Percentiles rank a stretch among this genome's conserved stretches.
These are phyloP conservation scores for Penicillium robsamsonii DNA, from an alignment of 495 filamentous ascomycete species.

Conservation along the genomic window DNA sequence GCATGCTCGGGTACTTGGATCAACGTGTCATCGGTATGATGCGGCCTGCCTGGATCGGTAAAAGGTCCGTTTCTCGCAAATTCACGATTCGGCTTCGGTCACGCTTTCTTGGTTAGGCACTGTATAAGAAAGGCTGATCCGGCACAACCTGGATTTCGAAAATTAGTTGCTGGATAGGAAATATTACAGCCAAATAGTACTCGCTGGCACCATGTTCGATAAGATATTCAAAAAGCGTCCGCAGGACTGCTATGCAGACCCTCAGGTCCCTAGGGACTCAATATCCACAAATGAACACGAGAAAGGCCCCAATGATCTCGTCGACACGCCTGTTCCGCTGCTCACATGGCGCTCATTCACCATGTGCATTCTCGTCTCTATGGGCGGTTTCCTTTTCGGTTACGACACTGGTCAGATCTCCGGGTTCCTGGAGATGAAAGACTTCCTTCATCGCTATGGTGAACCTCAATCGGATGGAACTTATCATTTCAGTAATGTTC, in stretches of 20 bases:
- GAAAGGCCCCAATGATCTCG: conserved; percentile 21
- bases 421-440: conserved; percentile 56
- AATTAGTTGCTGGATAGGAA: not conserved
- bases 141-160: not conserved
- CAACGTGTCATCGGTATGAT: conserved; percentile 27
- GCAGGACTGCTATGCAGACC: conserved; percentile 14
- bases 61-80: conserved; percentile 4
- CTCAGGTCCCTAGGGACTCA: conserved; percentile 19
- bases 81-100: not conserved
- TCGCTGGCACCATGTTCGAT: conserved; percentile 18
- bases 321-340: conserved; percentile 35
- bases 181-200: not conserved
- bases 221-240: conserved; percentile 20
- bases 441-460: conserved; percentile 44
- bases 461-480: conserved; percentile 17
- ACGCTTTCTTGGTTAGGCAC: conserved; percentile 1
- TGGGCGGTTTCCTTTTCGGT: conserved; percentile 62
- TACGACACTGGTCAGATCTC: conserved; percentile 47
- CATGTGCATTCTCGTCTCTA: conserved; percentile 55
- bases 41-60: conserved; percentile 4
- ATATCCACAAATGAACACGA: conserved; percentile 23
- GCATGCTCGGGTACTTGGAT: conserved; percentile 4
- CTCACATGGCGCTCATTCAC: conserved; percentile 40
- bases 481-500: conserved; percentile 45
- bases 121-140: conserved; percentile 12